Evolutionary conservation across 495 filamentous ascomycete genomes (phyloP).

Genomic region (Mycothermus thermophilus): DNA sequence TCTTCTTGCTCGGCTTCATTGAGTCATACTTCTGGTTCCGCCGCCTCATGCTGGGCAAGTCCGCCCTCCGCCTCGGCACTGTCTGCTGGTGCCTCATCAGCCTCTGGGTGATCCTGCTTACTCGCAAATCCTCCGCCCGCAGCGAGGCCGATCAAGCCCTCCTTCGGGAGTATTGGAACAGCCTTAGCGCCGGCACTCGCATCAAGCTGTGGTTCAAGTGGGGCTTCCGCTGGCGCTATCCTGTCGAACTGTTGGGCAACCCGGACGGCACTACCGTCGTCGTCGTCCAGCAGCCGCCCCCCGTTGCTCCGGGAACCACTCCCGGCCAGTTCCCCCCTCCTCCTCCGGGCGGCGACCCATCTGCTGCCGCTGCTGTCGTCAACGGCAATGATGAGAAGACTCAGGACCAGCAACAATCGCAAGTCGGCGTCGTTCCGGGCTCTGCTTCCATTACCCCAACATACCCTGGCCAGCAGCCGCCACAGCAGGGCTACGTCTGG

Average conservation of each 20-base stretch:
- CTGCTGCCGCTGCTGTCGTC: background rate
- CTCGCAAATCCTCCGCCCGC: conserved; percentile 27
- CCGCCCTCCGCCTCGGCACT: conserved; percentile 34
- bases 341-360: background rate
- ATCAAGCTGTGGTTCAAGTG: conserved; percentile 35
- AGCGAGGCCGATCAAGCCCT: conserved; percentile 26
- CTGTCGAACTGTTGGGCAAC: conserved; percentile 14
- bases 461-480: too few species aligned
- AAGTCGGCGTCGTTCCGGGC: too few species aligned
- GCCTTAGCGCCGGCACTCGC: conserved; percentile 22
- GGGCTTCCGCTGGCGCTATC: conserved; percentile 39
- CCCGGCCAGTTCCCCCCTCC: background rate
- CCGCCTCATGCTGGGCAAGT: conserved; percentile 36
- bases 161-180: conserved; percentile 31
- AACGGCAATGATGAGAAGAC: background rate
- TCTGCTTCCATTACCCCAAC: too few species aligned
- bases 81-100: conserved; percentile 34
- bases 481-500: too few species aligned
- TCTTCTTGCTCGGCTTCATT: conserved; percentile 35
- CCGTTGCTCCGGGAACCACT: background rate
- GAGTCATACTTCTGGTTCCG: conserved; percentile 40
- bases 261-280: background rate
- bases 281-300: background rate
- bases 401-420: background rate
- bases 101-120: conserved; percentile 28